phyloP scores from a whole-genome alignment of 2,329 filamentous ascomycete genomes.

The Pseudohalonectria lignicola region DNA sequence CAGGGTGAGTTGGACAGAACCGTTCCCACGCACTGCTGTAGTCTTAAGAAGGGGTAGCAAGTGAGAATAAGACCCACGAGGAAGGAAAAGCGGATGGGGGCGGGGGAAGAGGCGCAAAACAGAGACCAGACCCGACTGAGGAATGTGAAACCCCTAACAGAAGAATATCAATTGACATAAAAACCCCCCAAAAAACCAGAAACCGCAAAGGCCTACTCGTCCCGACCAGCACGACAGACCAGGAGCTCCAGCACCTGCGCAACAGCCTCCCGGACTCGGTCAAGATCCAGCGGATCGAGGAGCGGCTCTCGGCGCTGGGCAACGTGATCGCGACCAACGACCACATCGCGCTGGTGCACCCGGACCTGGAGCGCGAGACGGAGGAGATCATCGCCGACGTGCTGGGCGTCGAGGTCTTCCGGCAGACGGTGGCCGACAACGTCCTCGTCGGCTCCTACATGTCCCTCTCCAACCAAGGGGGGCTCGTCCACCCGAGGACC shows the following conservation, averaged over 20 bases:
- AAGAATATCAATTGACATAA: neutral
- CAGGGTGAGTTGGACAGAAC: slow-evolving; percentile 49
- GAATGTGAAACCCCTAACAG: neutral
- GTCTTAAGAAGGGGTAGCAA: neutral
- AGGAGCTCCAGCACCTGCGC: slow-evolving; percentile 93
- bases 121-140: no score
- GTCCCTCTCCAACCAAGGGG: slow-evolving; percentile 89
- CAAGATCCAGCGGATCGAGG: slow-evolving; percentile 95
- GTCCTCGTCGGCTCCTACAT: slow-evolving; percentile 96
- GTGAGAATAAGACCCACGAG: no score
- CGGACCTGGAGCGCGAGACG: slow-evolving; percentile 92
- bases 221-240: slow-evolving; percentile 90
- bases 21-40: no score
- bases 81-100: no score
- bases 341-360: slow-evolving; percentile 92
- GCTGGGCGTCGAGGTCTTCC: slow-evolving; percentile 77
- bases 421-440: slow-evolving; percentile 94
- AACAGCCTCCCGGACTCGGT: slow-evolving; percentile 88
- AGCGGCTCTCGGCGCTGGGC: slow-evolving; percentile 86
- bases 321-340: slow-evolving; percentile 97
- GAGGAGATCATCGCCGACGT: slow-evolving; percentile 98
- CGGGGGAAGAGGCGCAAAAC: neutral
- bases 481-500: slow-evolving; percentile 95
- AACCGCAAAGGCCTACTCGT: slow-evolving; percentile 97
- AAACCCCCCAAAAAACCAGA: slow-evolving; percentile 46